These are phyloP conservation scores for Solanum neorickii DNA, from an alignment of 257 asterid species.

Conservation along the genomic window DNA sequence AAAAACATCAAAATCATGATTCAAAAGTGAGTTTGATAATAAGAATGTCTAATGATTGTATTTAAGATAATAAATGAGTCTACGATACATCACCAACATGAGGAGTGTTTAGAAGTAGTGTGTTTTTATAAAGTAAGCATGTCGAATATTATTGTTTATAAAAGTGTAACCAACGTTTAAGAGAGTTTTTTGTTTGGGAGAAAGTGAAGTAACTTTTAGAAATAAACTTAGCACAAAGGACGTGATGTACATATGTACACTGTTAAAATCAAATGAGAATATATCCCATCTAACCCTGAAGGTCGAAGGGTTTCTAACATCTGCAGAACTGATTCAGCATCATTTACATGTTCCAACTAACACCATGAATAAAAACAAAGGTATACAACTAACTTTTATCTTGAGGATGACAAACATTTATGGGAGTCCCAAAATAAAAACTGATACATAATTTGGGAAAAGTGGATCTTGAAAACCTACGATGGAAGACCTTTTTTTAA, in stretches of 20 bases:
- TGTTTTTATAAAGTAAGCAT: background rate
- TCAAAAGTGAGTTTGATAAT: background rate
- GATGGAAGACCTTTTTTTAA: background rate
- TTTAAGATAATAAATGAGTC: background rate
- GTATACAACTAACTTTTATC: background rate
- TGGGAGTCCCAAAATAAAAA: background rate
- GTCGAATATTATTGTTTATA: background rate
- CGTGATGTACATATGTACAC: background rate
- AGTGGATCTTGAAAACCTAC: background rate
- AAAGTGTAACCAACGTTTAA: background rate
- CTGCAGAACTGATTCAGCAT: background rate
- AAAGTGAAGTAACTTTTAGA: background rate
- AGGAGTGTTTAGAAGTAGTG: background rate
- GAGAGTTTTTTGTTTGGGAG: background rate
- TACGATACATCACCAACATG: background rate
- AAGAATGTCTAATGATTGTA: background rate
- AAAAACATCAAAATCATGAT: background rate
- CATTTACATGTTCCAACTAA: background rate
- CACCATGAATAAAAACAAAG: background rate
- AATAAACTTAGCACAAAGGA: background rate
- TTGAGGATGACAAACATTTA: background rate
- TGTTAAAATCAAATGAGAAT: background rate
- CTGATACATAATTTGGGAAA: background rate
- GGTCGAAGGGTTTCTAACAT: background rate
- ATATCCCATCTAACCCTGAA: background rate